Base-by-base conservation (phyloP, 495 filamentous ascomycete species). In the Penicillium desertorum region DNA sequence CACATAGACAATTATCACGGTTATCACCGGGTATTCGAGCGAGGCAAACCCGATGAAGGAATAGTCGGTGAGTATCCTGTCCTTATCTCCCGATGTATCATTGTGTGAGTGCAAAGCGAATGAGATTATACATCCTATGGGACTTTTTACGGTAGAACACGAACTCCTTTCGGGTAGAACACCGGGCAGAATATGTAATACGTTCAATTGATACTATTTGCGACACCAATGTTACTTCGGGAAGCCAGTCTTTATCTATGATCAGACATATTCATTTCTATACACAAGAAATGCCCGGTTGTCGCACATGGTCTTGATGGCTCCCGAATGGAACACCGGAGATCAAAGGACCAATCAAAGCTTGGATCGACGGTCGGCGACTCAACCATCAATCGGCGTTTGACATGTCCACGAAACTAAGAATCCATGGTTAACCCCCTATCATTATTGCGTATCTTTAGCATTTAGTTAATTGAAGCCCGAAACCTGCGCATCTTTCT, bases 371-470 rank as follows among this genome's bases (percentile, higher is more conserved):
- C 4, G 2, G 22, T 55, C 53, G 53, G 53, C 43, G 53, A 53
- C 51, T 34, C 45, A 20, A 14, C 30, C 30, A 4, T 29, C 51
- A 43, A 44, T 53, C 51, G 51, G 51, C 39, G 39, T 53, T 53
- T 53, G 51, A 44, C n/a, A 16, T 25, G 20, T 25, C 12, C 14
- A 4, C 51, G 23, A 55, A 17, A 44, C n/a, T 22, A 20, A 25
- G 12, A 19, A 23, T 16, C 27, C 37, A 47, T 39, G 42, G 14
- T 29, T 25, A 23, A 22, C 39, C 43, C 43, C 43, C 32, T 47
- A 46, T 39, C 4, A 41, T 47, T 36, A 55, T 55, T 25, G 47
- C 32, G 34, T 55, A 47, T 55, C 30, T 1, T 5, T 29, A 17
- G 19, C 30, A 37, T 45, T 36, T 16, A 36, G 20, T 27, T 41